Evolutionary conservation across 805 yeast genomes (phyloP).

Genomic region (Naumovozyma baii): DNA sequence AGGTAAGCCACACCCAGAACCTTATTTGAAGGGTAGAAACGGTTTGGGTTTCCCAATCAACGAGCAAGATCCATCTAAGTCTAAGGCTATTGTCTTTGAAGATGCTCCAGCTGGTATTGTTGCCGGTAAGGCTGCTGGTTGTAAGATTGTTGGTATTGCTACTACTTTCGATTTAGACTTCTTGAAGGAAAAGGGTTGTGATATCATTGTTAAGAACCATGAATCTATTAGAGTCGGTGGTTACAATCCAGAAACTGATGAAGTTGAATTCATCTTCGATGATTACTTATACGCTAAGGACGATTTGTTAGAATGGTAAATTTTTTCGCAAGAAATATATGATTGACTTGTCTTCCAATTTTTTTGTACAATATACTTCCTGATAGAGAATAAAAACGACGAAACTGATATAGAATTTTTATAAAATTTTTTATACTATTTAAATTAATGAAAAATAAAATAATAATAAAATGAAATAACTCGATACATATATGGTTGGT

Average conservation of each 20-base stretch:
- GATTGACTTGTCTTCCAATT: too few species aligned
- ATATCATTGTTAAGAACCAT: constrained; percentile 69
- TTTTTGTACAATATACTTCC: background rate
- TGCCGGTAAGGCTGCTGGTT: constrained; percentile 80
- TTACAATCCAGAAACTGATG: constrained; percentile 38
- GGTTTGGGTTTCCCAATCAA: constrained; percentile 32
- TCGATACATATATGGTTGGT: too few species aligned
- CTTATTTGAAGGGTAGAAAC: constrained; percentile 52
- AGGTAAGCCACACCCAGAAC: constrained; percentile 86
- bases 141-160: constrained; percentile 73
- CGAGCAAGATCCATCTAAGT: constrained; percentile 30
- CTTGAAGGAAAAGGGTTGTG: constrained; percentile 70
- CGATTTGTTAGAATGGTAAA: constrained; percentile 30
- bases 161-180: constrained; percentile 64
- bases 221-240: constrained; percentile 49
- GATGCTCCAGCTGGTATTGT: constrained; percentile 84
- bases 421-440: too few species aligned
- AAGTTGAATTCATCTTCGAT: constrained; percentile 30
- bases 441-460: background rate
- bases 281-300: constrained; percentile 33
- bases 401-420: too few species aligned
- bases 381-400: background rate
- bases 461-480: too few species aligned
- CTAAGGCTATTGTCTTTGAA: constrained; percentile 60
- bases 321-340: too few species aligned